Base-by-base conservation (phyloP, 345 rosid genomes). In the Salix viminalis region DNA sequence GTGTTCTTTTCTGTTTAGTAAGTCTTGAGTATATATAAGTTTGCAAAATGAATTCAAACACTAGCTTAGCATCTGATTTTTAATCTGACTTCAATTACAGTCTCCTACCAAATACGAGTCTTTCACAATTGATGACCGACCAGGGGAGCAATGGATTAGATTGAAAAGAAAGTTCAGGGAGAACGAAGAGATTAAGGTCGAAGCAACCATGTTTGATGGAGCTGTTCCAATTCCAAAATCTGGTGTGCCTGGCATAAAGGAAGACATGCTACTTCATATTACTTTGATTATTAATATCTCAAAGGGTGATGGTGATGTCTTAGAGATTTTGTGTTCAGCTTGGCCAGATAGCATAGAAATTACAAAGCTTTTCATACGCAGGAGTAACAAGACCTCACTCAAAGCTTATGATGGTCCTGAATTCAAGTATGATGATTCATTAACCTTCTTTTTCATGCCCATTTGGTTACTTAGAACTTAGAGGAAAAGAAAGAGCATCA, bases 191-290 rank as follows among this genome's bases (percentile, higher is more conserved):
- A 88, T 95, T 65, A 88, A 84, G 70, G 85, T 95, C 37, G 97
- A 93, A 85, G 97, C 92, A 39, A 95, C 96, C 70, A 86, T 93
- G 92, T 88, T 95, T 80, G 94, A 93, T 82, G 97, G 88, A 69
- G 86, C 89, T 7, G 36, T 88, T 78, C 88, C 97, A 21, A 62
- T 76, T 65, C 75, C 91, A 23, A 83, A 85, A 77, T 67, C 86
- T 34, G 62, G 66, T 32, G 83, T 28, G 60, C 77, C 28, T 34
- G 65, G 56, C 37, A 12, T 72, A 42, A 83, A 79, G 48, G 86
- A 83, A 67, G 87, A 84, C 36, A 82, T 83, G 50, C 75, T 82
- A 78, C 94, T 89, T 83, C 97, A 89, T 80, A 84, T 92, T 58
- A 88, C 96, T 67, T 83, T 93, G 81, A 77, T 91, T 71, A 91